These are phyloP conservation scores for Aegilops umbellulata DNA, from an alignment of 176 grass and related monocot species.

Conservation along the genomic window DNA sequence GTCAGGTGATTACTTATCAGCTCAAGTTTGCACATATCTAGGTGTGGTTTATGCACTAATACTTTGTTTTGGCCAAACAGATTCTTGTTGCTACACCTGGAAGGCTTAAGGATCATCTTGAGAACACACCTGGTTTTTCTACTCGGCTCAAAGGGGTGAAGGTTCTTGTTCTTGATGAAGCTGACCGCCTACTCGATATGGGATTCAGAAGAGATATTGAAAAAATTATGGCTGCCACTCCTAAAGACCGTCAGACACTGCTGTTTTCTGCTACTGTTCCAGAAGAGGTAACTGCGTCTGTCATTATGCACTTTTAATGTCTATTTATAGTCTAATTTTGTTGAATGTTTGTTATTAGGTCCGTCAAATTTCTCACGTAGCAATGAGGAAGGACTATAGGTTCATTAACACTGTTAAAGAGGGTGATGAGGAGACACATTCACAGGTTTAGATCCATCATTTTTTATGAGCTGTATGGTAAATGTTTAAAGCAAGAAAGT, in stretches of 20 bases:
- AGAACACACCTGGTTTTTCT: slow-evolving; percentile 86
- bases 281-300: slow-evolving; percentile 60
- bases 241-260: slow-evolving; percentile 92
- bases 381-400: slow-evolving; percentile 75
- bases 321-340: slow-evolving; percentile 27
- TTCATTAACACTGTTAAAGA: slow-evolving; percentile 94
- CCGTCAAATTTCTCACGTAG: slow-evolving; percentile 73
- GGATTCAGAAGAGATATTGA: slow-evolving; percentile 97
- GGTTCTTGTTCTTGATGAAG: slow-evolving; percentile 94
- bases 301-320: slow-evolving; percentile 19
- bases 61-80: slow-evolving; percentile 29
- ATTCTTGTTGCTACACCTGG: slow-evolving; percentile 95
- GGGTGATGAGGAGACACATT: slow-evolving; percentile 85
- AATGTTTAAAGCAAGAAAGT: not conserved
- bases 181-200: slow-evolving; percentile 94
- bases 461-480: not conserved
- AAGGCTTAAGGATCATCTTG: slow-evolving; percentile 95
- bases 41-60: slow-evolving; percentile 19
- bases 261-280: slow-evolving; percentile 96
- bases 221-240: slow-evolving; percentile 74
- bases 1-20: slow-evolving; percentile 63
- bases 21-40: slow-evolving; percentile 5
- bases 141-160: slow-evolving; percentile 81
- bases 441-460: slow-evolving; percentile 54
- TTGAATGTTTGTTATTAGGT: slow-evolving; percentile 51